Evolutionary conservation across 139 green algal genomes (phyloP).

Genomic region (Pleodorina starrii): DNA sequence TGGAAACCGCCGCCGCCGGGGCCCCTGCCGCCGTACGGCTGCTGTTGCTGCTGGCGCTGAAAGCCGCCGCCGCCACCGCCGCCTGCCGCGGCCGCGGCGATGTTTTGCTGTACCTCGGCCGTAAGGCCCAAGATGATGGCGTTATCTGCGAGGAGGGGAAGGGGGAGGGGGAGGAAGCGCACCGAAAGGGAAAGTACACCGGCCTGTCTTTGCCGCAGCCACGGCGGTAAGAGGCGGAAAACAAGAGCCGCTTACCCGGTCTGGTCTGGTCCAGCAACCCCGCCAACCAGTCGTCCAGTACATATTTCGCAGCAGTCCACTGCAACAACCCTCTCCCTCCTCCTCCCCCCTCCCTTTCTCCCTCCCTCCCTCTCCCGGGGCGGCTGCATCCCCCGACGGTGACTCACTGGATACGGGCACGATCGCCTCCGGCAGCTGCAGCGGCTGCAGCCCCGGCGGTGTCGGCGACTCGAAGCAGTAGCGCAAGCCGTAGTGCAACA

Average conservation of each 20-base stretch:
- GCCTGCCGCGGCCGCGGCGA: background rate
- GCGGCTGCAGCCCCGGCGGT: conserved; percentile 15
- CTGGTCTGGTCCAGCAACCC: too few species aligned
- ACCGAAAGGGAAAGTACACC: too few species aligned
- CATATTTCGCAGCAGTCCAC: too few species aligned
- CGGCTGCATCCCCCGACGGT: too few species aligned
- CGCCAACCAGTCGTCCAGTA: too few species aligned
- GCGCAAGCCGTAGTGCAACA: conserved; percentile 78
- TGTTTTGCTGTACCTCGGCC: conserved; percentile 23
- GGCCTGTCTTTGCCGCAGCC: too few species aligned
- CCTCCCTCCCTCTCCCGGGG: too few species aligned
- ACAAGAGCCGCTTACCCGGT: too few species aligned
- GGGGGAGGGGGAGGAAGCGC: too few species aligned
- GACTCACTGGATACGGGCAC: conserved; percentile 24
- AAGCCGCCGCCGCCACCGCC: background rate
- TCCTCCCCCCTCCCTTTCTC: too few species aligned
- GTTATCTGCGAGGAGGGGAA: conserved; percentile 17
- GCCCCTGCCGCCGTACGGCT: background rate
- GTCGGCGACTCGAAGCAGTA: conserved; percentile 66
- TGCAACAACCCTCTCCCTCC: too few species aligned
- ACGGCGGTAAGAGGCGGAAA: too few species aligned
- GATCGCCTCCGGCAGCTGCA: conserved; percentile 37
- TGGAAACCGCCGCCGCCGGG: background rate
- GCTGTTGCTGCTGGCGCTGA: background rate
- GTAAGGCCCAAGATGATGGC: conserved; percentile 44